Conservation (phyloP, 345 rosid genomes). For the Salix koriyanagi region DNA sequence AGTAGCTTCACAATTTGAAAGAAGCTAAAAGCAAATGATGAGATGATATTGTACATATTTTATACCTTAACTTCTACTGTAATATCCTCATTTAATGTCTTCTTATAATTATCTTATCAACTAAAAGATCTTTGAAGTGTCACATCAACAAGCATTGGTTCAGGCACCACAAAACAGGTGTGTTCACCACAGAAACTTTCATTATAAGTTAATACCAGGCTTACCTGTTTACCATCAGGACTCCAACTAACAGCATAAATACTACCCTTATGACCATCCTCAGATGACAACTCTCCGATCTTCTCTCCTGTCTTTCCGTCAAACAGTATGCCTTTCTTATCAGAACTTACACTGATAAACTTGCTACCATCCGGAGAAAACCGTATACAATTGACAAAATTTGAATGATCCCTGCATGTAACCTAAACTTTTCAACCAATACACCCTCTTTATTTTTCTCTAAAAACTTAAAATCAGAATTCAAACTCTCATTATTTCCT, state of each 20-base stretch:
- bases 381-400: slow-evolving; percentile 92
- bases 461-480: neutral
- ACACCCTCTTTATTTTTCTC: neutral
- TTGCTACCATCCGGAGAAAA: slow-evolving; percentile 91
- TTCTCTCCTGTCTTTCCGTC: slow-evolving; percentile 83
- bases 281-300: slow-evolving; percentile 69
- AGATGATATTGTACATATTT: neutral
- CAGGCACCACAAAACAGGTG: neutral
- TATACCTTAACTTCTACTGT: neutral
- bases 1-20: neutral
- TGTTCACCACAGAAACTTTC: neutral
- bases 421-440: slow-evolving; percentile 13
- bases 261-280: slow-evolving; percentile 84
- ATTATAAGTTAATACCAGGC: neutral
- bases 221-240: slow-evolving; percentile 85
- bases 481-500: no score
- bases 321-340: slow-evolving; percentile 81
- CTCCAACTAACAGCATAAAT: slow-evolving; percentile 94
- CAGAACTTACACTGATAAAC: slow-evolving; percentile 88
- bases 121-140: neutral
- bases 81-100: neutral
- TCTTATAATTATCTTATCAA: neutral
- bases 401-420: slow-evolving; percentile 70
- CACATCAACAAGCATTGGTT: neutral
- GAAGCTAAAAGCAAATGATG: neutral